Evolutionary conservation across 2,329 filamentous ascomycete species (phyloP).

Genomic region (Hymenoscyphus fructigenus): DNA sequence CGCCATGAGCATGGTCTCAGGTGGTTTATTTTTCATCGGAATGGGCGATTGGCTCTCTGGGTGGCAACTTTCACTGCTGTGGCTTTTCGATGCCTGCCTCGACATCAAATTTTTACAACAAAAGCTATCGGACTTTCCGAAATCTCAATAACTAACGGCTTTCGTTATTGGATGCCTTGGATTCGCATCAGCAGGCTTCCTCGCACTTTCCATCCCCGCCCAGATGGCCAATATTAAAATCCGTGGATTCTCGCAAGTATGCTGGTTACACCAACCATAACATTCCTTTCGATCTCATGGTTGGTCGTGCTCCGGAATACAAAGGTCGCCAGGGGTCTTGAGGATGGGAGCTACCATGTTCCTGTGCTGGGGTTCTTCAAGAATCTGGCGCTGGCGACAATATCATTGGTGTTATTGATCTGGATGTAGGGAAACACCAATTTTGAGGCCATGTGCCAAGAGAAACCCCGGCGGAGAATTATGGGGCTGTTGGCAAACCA

Average conservation of each 20-base stretch:
- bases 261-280: not conserved
- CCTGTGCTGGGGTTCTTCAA: not conserved
- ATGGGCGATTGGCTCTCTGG: slow-evolving; percentile 1
- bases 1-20: not conserved
- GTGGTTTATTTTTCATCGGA: not conserved
- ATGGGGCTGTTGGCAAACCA: too few relatives aligned
- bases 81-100: not conserved
- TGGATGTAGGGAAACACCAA: not conserved
- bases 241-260: not conserved
- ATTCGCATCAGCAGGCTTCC: not conserved
- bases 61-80: slow-evolving; percentile 2
- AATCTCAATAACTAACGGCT: not conserved
- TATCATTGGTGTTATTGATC: not conserved
- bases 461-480: not conserved
- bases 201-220: not conserved
- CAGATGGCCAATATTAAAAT: not conserved
- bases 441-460: not conserved
- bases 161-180: not conserved
- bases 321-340: not conserved
- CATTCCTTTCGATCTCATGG: not conserved
- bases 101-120: not conserved
- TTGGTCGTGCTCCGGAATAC: slow-evolving; percentile 1
- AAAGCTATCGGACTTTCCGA: not conserved
- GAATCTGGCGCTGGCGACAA: not conserved
- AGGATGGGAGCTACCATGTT: not conserved